Conservation (phyloP, 345 rosid species). For the Hevea brasiliensis region DNA sequence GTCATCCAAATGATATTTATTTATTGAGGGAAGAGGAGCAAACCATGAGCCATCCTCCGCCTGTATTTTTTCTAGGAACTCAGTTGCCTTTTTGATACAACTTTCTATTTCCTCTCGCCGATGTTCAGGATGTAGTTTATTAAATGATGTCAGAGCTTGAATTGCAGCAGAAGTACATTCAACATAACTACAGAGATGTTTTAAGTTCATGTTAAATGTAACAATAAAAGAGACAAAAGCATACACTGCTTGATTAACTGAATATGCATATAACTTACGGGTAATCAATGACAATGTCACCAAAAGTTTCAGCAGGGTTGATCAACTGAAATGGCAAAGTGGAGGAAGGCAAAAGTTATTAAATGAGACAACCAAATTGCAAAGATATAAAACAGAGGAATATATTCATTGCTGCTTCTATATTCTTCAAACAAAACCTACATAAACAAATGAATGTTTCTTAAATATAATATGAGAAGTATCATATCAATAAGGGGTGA, state of each 20-base stretch:
- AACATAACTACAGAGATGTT: slow-evolving; percentile 53
- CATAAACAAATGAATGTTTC: no score
- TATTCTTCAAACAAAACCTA: neutral
- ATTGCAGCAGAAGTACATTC: slow-evolving; percentile 95
- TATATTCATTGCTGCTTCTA: neutral
- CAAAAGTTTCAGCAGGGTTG: slow-evolving; percentile 99
- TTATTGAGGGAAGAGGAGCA: slow-evolving; percentile 27
- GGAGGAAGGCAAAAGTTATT: neutral
- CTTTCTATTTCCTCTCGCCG: slow-evolving; percentile 64
- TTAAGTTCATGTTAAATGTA: neutral
- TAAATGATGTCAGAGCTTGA: slow-evolving; percentile 78
- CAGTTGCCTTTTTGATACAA: slow-evolving; percentile 67
- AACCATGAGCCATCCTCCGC: slow-evolving; percentile 92
- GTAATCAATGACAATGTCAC: slow-evolving; percentile 93
- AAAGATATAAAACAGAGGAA: neutral
- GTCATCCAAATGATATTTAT: slow-evolving; percentile 1
- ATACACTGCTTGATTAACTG: slow-evolving; percentile 9
- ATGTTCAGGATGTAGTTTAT: slow-evolving; percentile 70
- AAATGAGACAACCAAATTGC: neutral
- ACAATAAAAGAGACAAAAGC: neutral
- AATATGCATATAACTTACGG: slow-evolving; percentile 60
- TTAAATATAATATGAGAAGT: no score
- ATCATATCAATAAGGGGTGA: no score
- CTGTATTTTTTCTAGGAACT: slow-evolving; percentile 71
- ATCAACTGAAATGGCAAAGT: slow-evolving; percentile 50